Evolutionary conservation across 495 filamentous ascomycete species (phyloP), one percentile per base, ranked within the genome.

Genomic region (Hypomontagnella monticulosa): DNA sequence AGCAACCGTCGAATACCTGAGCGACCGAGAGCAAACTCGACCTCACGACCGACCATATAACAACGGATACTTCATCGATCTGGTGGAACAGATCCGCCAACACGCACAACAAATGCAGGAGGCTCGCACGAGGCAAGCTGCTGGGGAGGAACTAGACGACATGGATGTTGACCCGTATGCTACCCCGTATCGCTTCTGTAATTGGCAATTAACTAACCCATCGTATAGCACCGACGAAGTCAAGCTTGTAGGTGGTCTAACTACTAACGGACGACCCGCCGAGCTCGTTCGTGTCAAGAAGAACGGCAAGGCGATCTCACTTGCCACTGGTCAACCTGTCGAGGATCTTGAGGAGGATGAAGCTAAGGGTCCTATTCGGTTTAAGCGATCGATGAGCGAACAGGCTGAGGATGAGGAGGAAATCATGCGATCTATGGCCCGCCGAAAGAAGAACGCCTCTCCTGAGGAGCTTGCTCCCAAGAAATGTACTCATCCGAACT

Each of bases 31-130:
- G 74, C 88, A 91, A 72, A 89, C 88, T 42, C 85, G 90, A 63
- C 89, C 91, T 40, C 78, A 86, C 73, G 94, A 98, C 74, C 87
- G 88, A 57, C 92, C 91, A 33, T 98, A 97, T 80, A 92, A 86
- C 84, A 90, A 88, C 82, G 88, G 88, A 62, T 98, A 98, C 80
- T 97, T 97, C 70, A 87, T 97, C 72, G 94, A 98, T 80, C 88
- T 97, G 54, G 84, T 93, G 71, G 90, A 91, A 67, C 92, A 97
- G 86, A 89, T 91, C 54, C 85, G 85, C 70, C 85, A 87, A 55
- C 91, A 91, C 83, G 89, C 89, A 34, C 75, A 80, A 57, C 80
- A 84, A 52, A 77, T 86, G 52, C 77, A 80, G 54, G 82, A 80
- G 61, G 74, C 78, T 52, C 81, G 84, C 67, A 79, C 81, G 51